phyloP scores from a whole-genome alignment of 257 asterid genomes.

The Salvia hispanica region DNA sequence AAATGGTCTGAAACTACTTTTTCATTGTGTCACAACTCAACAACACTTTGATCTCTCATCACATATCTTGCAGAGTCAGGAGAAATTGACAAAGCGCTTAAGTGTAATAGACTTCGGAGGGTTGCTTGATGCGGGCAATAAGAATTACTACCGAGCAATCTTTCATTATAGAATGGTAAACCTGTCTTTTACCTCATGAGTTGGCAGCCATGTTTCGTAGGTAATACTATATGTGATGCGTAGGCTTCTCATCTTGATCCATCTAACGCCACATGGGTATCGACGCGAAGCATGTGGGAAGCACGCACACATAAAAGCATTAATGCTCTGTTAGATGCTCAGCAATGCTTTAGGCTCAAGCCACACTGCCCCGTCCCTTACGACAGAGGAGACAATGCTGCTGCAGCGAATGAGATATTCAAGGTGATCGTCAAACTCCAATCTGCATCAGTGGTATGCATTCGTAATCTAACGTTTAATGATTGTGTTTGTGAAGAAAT shows the following conservation, averaged over 20 bases:
- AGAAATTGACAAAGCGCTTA: background rate
- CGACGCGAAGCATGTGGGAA: slow-evolving; percentile 33
- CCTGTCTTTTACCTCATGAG: background rate
- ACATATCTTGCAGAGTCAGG: slow-evolving; percentile 27
- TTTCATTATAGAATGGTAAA: slow-evolving; percentile 38
- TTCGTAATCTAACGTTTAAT: too few relatives aligned
- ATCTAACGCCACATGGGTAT: background rate
- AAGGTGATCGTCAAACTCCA: too few relatives aligned
- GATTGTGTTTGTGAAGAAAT: too few relatives aligned
- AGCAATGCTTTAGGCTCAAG: slow-evolving; percentile 29
- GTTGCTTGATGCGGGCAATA: slow-evolving; percentile 2
- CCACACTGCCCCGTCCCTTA: slow-evolving; percentile 12
- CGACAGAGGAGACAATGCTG: too few relatives aligned
- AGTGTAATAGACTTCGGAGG: slow-evolving; percentile 15
- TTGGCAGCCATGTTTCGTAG: too few relatives aligned
- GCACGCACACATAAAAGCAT: too few relatives aligned
- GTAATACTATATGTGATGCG: too few relatives aligned
- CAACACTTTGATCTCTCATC: too few relatives aligned
- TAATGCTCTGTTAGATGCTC: slow-evolving; percentile 37
- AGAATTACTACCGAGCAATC: slow-evolving; percentile 31
- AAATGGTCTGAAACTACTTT: background rate
- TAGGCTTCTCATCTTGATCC: background rate
- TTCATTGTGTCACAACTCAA: too few relatives aligned
- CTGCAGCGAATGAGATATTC: too few relatives aligned
- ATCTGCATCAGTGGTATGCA: too few relatives aligned